Percentiles rank a stretch among this genome's conserved stretches.
phyloP scores from a whole-genome alignment of 1,284 basidiomycete genomes.

The Thecaphora thlaspeos region DNA sequence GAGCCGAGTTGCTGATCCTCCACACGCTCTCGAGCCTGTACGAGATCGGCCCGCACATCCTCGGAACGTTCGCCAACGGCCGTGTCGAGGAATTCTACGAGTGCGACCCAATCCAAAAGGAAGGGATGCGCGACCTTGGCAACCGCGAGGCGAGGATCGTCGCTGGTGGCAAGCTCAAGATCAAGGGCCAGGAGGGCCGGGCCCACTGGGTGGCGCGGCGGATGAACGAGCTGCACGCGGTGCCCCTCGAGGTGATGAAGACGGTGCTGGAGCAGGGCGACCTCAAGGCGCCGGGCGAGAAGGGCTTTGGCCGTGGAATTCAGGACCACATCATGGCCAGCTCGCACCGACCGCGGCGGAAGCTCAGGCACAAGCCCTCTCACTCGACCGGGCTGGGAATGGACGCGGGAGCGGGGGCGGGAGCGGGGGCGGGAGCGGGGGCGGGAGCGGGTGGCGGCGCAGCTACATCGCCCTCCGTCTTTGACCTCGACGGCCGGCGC shows the following conservation, averaged over 20 bases:
- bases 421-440: no score
- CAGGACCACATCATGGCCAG: conserved; percentile 55
- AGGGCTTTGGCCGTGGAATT: conserved; percentile 54
- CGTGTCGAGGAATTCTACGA: conserved; percentile 55
- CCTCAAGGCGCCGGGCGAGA: conserved; percentile 36
- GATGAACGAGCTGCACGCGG: conserved; percentile 56
- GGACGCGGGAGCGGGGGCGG: no score
- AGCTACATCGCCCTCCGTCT: conserved; percentile 9
- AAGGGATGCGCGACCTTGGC: conserved; percentile 50
- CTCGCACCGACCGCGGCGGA: conserved; percentile 44
- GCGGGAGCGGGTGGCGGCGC: conserved; percentile 14
- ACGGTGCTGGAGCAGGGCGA: conserved; percentile 56
- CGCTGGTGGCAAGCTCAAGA: conserved; percentile 25
- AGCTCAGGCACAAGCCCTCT: conserved; percentile 16
- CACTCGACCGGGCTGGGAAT: background rate
- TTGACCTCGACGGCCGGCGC: conserved; percentile 19
- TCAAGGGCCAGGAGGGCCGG: conserved; percentile 42
- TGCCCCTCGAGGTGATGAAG: conserved; percentile 54
- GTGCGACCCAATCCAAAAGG: conserved; percentile 49
- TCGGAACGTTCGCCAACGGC: conserved; percentile 56
- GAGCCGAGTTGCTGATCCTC: conserved; percentile 54
- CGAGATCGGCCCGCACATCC: conserved; percentile 56
- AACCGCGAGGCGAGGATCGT: conserved; percentile 33
- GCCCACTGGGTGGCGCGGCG: conserved; percentile 55
- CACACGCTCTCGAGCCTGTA: conserved; percentile 55